Evolutionary conservation across 495 filamentous ascomycete species (phyloP), one percentile per base, ranked within the genome.

Genomic region (Aspergillus homomorphus): DNA sequence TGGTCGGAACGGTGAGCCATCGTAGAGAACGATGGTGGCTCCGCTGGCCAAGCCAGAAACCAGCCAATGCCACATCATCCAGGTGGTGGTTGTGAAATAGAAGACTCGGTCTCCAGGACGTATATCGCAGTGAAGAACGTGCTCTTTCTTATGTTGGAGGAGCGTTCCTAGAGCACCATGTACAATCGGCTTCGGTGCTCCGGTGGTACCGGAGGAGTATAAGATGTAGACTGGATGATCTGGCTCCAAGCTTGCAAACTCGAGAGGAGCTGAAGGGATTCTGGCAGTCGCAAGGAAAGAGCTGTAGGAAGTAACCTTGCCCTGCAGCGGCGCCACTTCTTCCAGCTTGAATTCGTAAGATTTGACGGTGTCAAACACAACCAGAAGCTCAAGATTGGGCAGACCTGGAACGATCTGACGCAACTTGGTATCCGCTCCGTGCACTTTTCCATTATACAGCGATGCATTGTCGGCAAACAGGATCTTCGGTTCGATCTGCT

Each of bases 61-160:
- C 45, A 91, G 84, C 92, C 92, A 96, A 69, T 96, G 92, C 89
- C 91, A 94, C 92, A 96, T 96, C 91, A 96, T 94, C 91, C 89
- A 94, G 4, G 92, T 95, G 26, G 84, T 87, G 2, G 92, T 96
- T 2, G 92, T 96, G 68, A 90, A 96, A 73, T 94, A 96, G 75
- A 84, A 93, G 59, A 89, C 81, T 2, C 84, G 78, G 58, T 86
- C 83, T 15, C 81, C 79, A 0, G 82, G 81, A 7, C 75, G 76
- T 62, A 97, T 84, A 23, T 89, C 87, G 66, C 87, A 88, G 70
- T 97, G 92, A 19, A 97, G 77, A 54, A 85, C 78, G 69, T 93
- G 91, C 68, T 96, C 92, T 67, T 97, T 97, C 73, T 96, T 96
- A 69, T 96, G 92, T 69, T 96, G 92, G 28, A 96, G 80, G 10